A percentile compares a stretch with the other conserved stretches of the same genome.
Evolutionary conservation across 1,284 basidiomycete species (phyloP).

Genomic region (Irpex sp.): DNA sequence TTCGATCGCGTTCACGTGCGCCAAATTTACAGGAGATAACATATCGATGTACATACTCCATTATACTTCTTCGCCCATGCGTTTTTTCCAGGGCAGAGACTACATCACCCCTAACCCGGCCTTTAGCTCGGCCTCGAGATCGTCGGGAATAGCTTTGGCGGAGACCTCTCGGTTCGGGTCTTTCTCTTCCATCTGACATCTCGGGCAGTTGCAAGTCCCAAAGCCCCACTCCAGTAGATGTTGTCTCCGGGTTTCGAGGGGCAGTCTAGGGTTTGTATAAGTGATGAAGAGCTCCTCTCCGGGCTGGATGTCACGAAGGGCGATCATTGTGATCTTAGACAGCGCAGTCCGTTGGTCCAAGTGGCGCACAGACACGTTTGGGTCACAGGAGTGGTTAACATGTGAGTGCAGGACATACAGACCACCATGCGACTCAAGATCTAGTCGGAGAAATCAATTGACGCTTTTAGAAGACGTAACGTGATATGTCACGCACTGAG

Average conservation of each 20-base stretch:
- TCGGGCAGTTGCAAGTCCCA: conserved; percentile 62
- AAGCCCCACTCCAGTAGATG: conserved; percentile 75
- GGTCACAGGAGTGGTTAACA: conserved; percentile 80
- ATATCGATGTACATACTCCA: too few relatives aligned
- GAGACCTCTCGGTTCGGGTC: conserved; percentile 34
- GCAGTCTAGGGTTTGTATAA: conserved; percentile 69
- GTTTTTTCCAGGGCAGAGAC: neutral
- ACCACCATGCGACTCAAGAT: conserved; percentile 85
- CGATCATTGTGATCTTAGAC: conserved; percentile 70
- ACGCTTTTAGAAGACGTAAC: conserved; percentile 3
- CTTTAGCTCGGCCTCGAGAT: conserved; percentile 46
- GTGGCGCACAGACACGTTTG: conserved; percentile 75
- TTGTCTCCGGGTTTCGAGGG: conserved; percentile 50
- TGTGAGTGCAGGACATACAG: conserved; percentile 85
- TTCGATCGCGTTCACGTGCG: too few relatives aligned
- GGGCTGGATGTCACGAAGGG: conserved; percentile 55
- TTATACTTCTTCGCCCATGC: too few relatives aligned
- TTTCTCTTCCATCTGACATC: conserved; percentile 52
- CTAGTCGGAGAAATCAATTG: conserved; percentile 30
- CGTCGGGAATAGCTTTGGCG: conserved; percentile 23
- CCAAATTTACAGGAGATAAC: too few relatives aligned
- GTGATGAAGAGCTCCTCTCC: conserved; percentile 78
- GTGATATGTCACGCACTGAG: conserved; percentile 53
- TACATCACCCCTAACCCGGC: conserved; percentile 43
- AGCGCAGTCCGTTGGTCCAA: conserved; percentile 60